phyloP scores from a whole-genome alignment of 768 basidiomycete genomes.

The Galerina marginata region DNA sequence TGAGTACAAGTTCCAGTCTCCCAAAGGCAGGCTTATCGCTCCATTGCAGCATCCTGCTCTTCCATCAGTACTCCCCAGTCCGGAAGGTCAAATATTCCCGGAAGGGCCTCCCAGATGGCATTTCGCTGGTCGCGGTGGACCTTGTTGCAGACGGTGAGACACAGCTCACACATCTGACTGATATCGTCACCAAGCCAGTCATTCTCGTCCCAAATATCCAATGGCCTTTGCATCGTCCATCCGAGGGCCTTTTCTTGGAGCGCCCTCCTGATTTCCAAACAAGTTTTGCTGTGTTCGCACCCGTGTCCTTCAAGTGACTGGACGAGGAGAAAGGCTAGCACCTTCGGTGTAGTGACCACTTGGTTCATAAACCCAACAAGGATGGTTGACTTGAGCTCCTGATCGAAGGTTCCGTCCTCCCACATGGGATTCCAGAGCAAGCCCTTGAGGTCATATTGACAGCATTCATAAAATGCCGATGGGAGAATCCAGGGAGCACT shows the following conservation, averaged over 20 bases:
- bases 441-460: constrained; percentile 12
- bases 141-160: background rate
- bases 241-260: background rate
- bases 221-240: constrained; percentile 13
- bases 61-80: constrained; percentile 13
- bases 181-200: constrained; percentile 18
- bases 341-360: background rate
- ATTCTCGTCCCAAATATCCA: constrained; percentile 23
- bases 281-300: background rate
- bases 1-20: no score
- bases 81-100: constrained; percentile 17
- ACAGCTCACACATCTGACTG: constrained; percentile 14
- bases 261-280: background rate
- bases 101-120: constrained; percentile 17
- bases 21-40: background rate
- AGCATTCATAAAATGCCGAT: constrained; percentile 22
- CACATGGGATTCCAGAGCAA: constrained; percentile 7
- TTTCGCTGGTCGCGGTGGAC: constrained; percentile 1
- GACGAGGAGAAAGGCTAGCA: constrained; percentile 13
- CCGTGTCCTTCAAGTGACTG: background rate
- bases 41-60: background rate
- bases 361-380: background rate
- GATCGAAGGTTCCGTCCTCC: background rate
- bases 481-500: constrained; percentile 21
- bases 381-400: background rate